phyloP scores from a whole-genome alignment of 495 filamentous ascomycete genomes.

The Aspergillus sclerotioniger region DNA sequence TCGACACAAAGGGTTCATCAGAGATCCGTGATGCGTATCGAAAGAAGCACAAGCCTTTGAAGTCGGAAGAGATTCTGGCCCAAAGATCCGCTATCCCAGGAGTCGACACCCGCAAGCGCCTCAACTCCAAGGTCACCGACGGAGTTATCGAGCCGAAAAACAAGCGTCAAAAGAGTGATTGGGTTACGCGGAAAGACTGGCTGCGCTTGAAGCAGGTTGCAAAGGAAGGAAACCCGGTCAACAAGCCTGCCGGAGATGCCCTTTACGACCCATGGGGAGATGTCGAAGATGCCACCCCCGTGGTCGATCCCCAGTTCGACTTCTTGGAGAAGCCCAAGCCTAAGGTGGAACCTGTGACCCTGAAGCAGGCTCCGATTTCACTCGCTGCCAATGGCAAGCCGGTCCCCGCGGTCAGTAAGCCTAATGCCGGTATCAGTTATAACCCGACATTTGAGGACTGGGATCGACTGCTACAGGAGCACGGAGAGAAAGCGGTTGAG shows the following conservation, averaged over 20 bases:
- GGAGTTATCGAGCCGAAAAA: constrained; percentile 64
- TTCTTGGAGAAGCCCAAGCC: constrained; percentile 63
- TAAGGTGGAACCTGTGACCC: constrained; percentile 69
- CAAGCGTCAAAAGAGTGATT: constrained; percentile 72
- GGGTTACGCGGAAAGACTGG: constrained; percentile 79
- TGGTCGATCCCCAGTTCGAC: constrained; percentile 52
- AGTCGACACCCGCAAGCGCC: constrained; percentile 72
- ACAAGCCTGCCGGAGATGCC: constrained; percentile 51
- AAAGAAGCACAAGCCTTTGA: constrained; percentile 71
- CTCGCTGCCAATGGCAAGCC: constrained; percentile 73
- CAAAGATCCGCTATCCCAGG: constrained; percentile 76
- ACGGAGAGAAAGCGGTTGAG: constrained; percentile 74
- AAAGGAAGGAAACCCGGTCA: constrained; percentile 62
- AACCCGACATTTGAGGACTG: constrained; percentile 87
- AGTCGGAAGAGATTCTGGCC: constrained; percentile 86
- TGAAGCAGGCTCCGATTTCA: constrained; percentile 74
- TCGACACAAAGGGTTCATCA: constrained; percentile 71
- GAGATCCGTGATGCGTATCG: constrained; percentile 59
- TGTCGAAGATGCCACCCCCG: constrained; percentile 35
- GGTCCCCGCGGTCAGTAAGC: constrained; percentile 74
- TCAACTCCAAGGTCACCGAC: constrained; percentile 53
- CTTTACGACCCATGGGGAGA: constrained; percentile 78
- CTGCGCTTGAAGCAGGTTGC: constrained; percentile 72
- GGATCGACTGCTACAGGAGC: constrained; percentile 65
- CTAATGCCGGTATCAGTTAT: constrained; percentile 81